Evolutionary conservation across 1,284 basidiomycete species (phyloP).

Genomic region (Ganoderma leucocontextum): DNA sequence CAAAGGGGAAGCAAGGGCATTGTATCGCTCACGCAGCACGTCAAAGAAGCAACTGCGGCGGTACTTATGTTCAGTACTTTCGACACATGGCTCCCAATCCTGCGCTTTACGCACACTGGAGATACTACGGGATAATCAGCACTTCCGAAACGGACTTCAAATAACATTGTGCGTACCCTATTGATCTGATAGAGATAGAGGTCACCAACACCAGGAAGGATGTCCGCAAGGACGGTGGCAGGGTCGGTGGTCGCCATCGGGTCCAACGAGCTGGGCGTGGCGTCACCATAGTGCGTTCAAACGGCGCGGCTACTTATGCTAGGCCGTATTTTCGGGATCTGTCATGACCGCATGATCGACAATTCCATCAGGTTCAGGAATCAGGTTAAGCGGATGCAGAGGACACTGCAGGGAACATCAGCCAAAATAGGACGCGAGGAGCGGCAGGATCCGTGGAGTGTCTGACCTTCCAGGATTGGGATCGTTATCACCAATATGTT

Average conservation of each 20-base stretch:
- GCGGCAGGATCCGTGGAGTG: neutral
- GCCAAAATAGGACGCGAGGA: neutral
- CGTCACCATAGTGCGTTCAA: neutral
- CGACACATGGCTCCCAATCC: neutral
- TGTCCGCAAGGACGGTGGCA: neutral
- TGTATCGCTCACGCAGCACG: neutral
- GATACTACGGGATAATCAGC: neutral
- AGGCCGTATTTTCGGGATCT: neutral
- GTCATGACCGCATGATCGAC: neutral
- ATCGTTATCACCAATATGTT: neutral
- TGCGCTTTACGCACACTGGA: neutral
- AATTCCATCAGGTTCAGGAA: neutral
- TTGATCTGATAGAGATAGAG: conserved; percentile 4
- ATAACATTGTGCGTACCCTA: neutral
- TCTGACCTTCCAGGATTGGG: neutral
- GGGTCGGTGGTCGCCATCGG: neutral
- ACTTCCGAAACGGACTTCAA: no score
- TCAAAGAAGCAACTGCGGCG: neutral
- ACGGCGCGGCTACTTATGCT: neutral
- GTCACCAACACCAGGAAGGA: neutral
- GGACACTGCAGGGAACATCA: neutral
- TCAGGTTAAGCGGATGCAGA: neutral
- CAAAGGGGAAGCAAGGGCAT: neutral
- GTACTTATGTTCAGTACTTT: no score
- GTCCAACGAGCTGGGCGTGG: neutral